These are phyloP conservation scores for Eucalyptus shirleyi DNA, from an alignment of 345 rosid species.

Conservation along the genomic window DNA sequence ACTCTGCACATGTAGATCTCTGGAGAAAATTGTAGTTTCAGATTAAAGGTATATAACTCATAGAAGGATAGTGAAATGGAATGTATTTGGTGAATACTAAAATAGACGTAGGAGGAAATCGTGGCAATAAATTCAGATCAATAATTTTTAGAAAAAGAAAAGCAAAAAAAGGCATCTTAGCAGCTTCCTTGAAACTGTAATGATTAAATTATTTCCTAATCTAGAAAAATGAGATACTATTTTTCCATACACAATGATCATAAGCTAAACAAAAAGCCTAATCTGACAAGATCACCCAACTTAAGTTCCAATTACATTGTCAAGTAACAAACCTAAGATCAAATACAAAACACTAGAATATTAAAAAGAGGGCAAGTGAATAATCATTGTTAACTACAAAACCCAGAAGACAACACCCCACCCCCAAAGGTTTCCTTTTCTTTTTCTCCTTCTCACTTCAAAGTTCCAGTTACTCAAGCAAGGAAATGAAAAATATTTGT, in stretches of 20 bases:
- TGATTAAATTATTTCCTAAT: neutral
- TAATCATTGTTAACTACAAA: neutral
- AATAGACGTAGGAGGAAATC: conserved; percentile 27
- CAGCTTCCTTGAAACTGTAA: neutral
- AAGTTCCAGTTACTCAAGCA: neutral
- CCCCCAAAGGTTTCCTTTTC: neutral
- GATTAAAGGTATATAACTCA: conserved; percentile 24
- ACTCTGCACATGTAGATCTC: too few species aligned
- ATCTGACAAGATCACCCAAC: neutral
- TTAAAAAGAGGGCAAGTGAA: neutral
- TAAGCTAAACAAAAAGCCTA: neutral
- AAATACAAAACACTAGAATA: too few species aligned
- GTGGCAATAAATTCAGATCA: conserved; percentile 19
- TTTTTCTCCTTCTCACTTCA: neutral
- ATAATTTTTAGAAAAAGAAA: too few species aligned
- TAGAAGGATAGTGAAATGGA: conserved; percentile 64
- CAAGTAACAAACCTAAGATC: neutral
- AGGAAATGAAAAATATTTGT: too few species aligned
- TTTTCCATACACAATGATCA: neutral
- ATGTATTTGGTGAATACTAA: conserved; percentile 12
- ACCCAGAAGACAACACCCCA: neutral
- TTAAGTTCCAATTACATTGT: neutral
- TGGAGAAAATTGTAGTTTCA: neutral
- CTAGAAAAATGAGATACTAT: too few species aligned
- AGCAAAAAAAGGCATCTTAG: neutral